Conservation (phyloP, 78 protist species). For the Planoprotostelium fungivorum region DNA sequence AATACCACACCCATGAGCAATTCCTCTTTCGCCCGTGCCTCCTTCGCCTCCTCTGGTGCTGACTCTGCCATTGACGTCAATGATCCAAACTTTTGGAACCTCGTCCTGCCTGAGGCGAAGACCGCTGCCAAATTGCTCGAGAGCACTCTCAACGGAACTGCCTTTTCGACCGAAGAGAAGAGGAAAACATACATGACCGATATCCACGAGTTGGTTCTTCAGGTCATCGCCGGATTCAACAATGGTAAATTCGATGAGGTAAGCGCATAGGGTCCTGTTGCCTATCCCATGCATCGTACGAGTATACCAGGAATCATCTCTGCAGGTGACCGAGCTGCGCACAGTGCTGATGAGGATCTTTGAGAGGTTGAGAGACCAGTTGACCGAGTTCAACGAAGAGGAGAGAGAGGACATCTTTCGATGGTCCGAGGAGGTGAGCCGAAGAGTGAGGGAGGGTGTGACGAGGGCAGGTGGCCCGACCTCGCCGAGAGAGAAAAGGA, state of each 20-base stretch:
- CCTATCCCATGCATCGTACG: too few species aligned
- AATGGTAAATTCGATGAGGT: not conserved
- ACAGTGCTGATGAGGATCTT: not conserved
- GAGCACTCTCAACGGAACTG: not conserved
- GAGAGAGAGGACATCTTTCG: not conserved
- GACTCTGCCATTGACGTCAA: conserved; percentile 45
- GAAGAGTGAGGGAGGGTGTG: too few species aligned
- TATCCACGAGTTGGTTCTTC: not conserved
- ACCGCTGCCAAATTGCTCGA: not conserved
- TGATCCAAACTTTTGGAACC: conserved; percentile 77
- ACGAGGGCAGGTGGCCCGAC: not conserved
- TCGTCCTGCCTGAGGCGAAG: conserved; percentile 45
- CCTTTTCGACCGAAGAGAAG: not conserved
- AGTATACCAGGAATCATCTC: not conserved
- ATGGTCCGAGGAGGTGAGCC: not conserved
- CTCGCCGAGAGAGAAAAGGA: not conserved
- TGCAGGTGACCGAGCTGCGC: not conserved
- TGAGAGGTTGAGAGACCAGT: not conserved
- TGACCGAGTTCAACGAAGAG: not conserved
- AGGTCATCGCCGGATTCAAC: not conserved
- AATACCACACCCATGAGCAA: conserved; percentile 12
- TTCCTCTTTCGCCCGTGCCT: conserved; percentile 51
- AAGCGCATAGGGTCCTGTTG: too few species aligned
- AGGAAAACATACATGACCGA: not conserved
- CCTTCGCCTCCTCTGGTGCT: conserved; percentile 34